Evolutionary conservation across 192 early-diverging fungal genomes (phyloP).

Genomic region (Coemansia sp.): DNA sequence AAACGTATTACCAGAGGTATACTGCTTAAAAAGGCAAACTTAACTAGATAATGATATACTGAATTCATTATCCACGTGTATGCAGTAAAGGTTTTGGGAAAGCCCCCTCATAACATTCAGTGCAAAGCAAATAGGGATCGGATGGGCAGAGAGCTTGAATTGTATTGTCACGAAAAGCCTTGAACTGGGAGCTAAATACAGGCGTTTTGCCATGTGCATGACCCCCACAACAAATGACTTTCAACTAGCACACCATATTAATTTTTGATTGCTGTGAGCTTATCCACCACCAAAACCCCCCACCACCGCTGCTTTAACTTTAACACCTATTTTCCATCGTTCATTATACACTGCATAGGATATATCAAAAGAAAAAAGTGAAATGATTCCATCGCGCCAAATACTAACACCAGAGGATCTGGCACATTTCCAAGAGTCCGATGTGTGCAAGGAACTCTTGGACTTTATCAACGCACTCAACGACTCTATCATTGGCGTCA

Average conservation of each 20-base stretch:
- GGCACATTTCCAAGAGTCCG: constrained; percentile 67
- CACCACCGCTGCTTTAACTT: no score
- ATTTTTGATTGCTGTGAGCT: neutral
- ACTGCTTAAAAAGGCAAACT: no score
- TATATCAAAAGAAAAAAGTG: neutral
- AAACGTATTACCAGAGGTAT: no score
- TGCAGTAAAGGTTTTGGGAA: constrained; percentile 5
- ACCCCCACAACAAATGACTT: neutral
- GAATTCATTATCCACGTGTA: neutral
- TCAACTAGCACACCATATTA: neutral
- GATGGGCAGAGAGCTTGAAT: neutral
- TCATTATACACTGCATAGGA: neutral
- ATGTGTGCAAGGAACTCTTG: constrained; percentile 64
- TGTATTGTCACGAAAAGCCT: no score
- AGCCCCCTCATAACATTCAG: neutral
- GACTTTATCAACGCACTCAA: constrained; percentile 74
- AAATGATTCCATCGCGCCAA: constrained; percentile 44
- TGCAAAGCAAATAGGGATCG: no score
- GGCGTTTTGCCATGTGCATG: neutral
- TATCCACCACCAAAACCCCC: neutral
- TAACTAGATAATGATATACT: no score
- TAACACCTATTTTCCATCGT: neutral
- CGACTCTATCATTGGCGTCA: constrained; percentile 67
- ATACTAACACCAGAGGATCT: constrained; percentile 89
- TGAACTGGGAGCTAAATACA: no score